A percentile compares a stretch with the other conserved stretches of the same genome.
These are phyloP conservation scores for Kalanchoe fedtschenkoi DNA, from an alignment of 164 flowering plant species.

Conservation along the genomic window DNA sequence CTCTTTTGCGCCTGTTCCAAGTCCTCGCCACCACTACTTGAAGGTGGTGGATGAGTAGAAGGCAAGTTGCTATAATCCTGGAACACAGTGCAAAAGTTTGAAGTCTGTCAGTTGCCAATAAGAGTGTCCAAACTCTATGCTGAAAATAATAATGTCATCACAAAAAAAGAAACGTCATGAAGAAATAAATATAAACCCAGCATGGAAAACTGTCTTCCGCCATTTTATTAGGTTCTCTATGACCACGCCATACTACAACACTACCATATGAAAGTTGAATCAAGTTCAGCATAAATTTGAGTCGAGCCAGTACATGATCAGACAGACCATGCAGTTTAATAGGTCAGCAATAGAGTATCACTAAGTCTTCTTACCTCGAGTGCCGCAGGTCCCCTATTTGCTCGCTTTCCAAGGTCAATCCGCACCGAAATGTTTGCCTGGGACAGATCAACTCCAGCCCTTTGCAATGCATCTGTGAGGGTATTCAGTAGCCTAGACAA, in stretches of 20 bases:
- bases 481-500: slow-evolving; percentile 42
- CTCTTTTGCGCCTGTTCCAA: slow-evolving; percentile 52
- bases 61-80: slow-evolving; percentile 22
- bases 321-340: too few relatives aligned
- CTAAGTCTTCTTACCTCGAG: slow-evolving; percentile 23
- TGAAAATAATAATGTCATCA: background rate
- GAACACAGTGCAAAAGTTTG: background rate
- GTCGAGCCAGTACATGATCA: too few relatives aligned
- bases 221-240: too few relatives aligned
- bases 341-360: background rate
- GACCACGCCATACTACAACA: too few relatives aligned
- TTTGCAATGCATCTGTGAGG: slow-evolving; percentile 46
- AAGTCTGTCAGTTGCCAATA: too few relatives aligned
- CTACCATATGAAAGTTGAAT: too few relatives aligned
- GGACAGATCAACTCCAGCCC: slow-evolving; percentile 52
- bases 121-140: background rate
- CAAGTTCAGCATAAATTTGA: too few relatives aligned
- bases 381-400: slow-evolving; percentile 21
- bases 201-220: too few relatives aligned
- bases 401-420: slow-evolving; percentile 56
- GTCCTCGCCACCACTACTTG: slow-evolving; percentile 20
- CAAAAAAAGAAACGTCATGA: background rate
- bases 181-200: too few relatives aligned
- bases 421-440: slow-evolving; percentile 62
- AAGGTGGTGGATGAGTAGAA: slow-evolving; percentile 13